Conservation (phyloP, 2,329 filamentous ascomycete genomes). For the Pseudopithomyces maydicus region DNA sequence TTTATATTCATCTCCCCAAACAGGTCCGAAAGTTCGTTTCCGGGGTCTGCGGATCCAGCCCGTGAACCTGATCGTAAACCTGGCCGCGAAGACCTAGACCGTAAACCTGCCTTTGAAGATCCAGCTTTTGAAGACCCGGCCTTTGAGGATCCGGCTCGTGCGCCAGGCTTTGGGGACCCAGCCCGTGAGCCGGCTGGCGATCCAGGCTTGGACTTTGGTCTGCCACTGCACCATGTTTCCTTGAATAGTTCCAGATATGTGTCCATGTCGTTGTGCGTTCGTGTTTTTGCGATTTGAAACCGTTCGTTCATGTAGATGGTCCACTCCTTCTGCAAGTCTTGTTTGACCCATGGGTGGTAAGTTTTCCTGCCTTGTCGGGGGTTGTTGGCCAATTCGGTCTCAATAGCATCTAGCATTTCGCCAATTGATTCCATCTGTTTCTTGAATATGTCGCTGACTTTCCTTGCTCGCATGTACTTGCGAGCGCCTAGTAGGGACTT, state of each 20-base stretch:
- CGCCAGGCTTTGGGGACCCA: background rate
- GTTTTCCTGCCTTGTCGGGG: background rate
- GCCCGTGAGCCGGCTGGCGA: background rate
- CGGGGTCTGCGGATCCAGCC: background rate
- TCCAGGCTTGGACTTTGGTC: background rate
- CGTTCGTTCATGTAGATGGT: constrained; percentile 8
- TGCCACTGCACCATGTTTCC: constrained; percentile 1
- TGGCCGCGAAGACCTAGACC: background rate
- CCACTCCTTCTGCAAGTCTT: constrained; percentile 2
- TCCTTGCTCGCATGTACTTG: constrained; percentile 5
- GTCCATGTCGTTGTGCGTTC: constrained; percentile 3
- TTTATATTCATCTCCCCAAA: background rate
- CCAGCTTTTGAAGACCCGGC: background rate
- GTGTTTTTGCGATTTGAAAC: constrained; percentile 5
- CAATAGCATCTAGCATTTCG: background rate
- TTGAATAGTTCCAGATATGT: constrained; percentile 1
- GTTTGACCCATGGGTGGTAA: constrained; percentile 1
- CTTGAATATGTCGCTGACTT: background rate
- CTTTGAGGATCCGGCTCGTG: background rate
- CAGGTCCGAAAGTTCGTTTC: background rate
- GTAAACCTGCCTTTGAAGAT: background rate
- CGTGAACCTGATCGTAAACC: background rate
- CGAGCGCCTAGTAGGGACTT: constrained; percentile 8
- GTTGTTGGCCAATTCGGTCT: constrained; percentile 1
- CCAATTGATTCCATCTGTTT: constrained; percentile 6